Percentiles rank a stretch among this genome's conserved stretches.
Evolutionary conservation across 768 basidiomycete genomes (phyloP).

Genomic region (Paxillus involutus): DNA sequence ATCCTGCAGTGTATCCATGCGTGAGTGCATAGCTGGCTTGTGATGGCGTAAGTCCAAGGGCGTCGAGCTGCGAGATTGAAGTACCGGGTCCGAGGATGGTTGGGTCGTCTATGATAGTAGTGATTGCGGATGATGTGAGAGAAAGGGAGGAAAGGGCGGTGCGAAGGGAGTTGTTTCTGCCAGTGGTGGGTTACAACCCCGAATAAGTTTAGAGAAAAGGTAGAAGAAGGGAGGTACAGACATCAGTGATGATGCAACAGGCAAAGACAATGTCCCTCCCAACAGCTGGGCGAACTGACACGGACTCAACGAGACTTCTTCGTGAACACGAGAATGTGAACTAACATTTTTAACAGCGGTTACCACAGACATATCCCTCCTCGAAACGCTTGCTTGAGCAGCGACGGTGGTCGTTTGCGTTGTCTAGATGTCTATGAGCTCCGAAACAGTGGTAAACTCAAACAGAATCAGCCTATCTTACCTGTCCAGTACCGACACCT

Average conservation of each 20-base stretch:
- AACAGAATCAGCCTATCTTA: no score
- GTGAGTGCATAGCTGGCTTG: constrained; percentile 44
- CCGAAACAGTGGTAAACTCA: not conserved
- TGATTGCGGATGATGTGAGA: constrained; percentile 39
- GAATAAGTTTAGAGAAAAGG: no score
- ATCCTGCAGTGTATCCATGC: constrained; percentile 57
- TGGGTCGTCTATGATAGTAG: constrained; percentile 52
- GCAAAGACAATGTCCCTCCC: constrained; percentile 68
- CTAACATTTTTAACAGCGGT: constrained; percentile 64
- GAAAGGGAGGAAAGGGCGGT: constrained; percentile 37
- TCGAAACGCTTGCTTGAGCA: constrained; percentile 67
- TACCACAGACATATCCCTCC: constrained; percentile 76
- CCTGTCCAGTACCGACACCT: no score
- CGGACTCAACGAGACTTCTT: not conserved
- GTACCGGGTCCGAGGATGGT: constrained; percentile 31
- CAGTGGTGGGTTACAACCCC: not conserved
- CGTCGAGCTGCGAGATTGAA: constrained; percentile 29
- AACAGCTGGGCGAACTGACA: constrained; percentile 63
- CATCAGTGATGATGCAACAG: constrained; percentile 61
- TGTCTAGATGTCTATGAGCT: constrained; percentile 33
- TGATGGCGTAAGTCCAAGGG: constrained; percentile 36
- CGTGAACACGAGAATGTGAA: not conserved
- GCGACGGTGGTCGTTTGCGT: constrained; percentile 67
- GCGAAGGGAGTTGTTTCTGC: constrained; percentile 50
- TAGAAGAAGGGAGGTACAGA: constrained; percentile 21